Conservation (phyloP, 306 rosid species). For the Oemleria cerasiformis region DNA sequence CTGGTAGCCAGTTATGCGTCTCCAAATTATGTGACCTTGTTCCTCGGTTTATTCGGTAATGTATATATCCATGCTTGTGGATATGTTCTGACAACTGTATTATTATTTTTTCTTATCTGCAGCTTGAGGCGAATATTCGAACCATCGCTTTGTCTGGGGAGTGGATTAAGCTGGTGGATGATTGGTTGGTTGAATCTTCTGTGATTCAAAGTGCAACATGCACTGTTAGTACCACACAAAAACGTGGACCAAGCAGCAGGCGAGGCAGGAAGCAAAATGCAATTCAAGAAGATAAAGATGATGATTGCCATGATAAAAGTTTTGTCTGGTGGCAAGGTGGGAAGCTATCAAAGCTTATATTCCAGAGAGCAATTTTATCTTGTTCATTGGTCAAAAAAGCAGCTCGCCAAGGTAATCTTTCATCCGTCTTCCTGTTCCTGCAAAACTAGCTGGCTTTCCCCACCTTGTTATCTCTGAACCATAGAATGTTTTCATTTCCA, state of each 20-base stretch:
- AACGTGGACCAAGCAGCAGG: constrained; percentile 68
- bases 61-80: constrained; percentile 4
- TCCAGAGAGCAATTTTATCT: constrained; percentile 77
- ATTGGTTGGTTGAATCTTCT: constrained; percentile 59
- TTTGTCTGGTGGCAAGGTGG: constrained; percentile 89
- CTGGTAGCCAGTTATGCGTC: background rate
- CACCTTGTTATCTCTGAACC: constrained; percentile 1
- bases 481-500: background rate
- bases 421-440: constrained; percentile 8
- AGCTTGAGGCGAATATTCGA: constrained; percentile 84
- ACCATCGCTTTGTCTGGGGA: constrained; percentile 62
- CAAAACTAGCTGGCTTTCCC: constrained; percentile 1
- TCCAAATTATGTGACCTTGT: too few relatives aligned
- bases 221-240: constrained; percentile 58
- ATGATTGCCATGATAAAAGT: constrained; percentile 37
- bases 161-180: constrained; percentile 87
- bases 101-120: constrained; percentile 34
- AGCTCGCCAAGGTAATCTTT: constrained; percentile 72
- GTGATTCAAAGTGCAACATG: constrained; percentile 50
- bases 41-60: background rate
- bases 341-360: constrained; percentile 53
- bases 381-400: constrained; percentile 57
- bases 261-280: constrained; percentile 64
- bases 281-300: constrained; percentile 50
- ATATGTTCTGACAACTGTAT: constrained; percentile 19